A percentile compares a stretch with the other conserved stretches of the same genome.
phyloP scores from a whole-genome alignment of 495 filamentous ascomycete species.

The Xeromyces bisporus region DNA sequence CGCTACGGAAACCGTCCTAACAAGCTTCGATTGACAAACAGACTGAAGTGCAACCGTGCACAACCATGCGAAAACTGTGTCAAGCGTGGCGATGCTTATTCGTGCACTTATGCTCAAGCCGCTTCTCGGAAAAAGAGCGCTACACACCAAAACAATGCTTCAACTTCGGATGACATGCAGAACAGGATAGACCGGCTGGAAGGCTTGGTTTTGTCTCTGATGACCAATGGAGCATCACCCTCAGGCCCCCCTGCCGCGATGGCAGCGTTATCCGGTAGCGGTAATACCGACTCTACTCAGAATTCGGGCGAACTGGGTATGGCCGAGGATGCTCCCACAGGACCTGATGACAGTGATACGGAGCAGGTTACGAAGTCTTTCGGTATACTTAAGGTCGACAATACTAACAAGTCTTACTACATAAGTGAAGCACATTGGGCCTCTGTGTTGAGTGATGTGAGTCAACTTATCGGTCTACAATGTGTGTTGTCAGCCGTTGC shows the following conservation, averaged over 20 bases:
- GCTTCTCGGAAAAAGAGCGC: slow-evolving; percentile 60
- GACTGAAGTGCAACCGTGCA: slow-evolving; percentile 84
- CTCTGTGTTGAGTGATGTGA: slow-evolving; percentile 64
- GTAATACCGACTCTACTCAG: slow-evolving; percentile 32
- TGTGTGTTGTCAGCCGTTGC: too few species aligned
- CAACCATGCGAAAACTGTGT: slow-evolving; percentile 92
- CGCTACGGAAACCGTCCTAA: slow-evolving; percentile 7
- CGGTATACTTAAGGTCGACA: slow-evolving; percentile 74
- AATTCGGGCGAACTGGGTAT: slow-evolving; percentile 36
- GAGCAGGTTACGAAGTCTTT: slow-evolving; percentile 76
- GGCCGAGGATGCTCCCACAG: slow-evolving; percentile 33
- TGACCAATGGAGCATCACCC: slow-evolving; percentile 71
- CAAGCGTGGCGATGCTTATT: slow-evolving; percentile 66
- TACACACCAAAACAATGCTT: slow-evolving; percentile 36
- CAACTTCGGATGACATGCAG: slow-evolving; percentile 91
- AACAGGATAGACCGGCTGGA: slow-evolving; percentile 94
- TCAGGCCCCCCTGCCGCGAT: slow-evolving; percentile 45
- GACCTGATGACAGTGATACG: slow-evolving; percentile 61
- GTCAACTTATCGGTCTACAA: slow-evolving; percentile 6
- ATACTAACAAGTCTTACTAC: slow-evolving; percentile 72
- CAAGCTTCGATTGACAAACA: slow-evolving; percentile 27
- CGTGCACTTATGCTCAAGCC: slow-evolving; percentile 80
- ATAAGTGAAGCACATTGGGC: slow-evolving; percentile 85
- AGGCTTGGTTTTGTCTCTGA: slow-evolving; percentile 83
- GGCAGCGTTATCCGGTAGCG: slow-evolving; percentile 45